Evolutionary conservation across 176 grass and related monocot species (phyloP), one percentile per base, ranked within the genome.

Genomic region (Lolium multiflorum): DNA sequence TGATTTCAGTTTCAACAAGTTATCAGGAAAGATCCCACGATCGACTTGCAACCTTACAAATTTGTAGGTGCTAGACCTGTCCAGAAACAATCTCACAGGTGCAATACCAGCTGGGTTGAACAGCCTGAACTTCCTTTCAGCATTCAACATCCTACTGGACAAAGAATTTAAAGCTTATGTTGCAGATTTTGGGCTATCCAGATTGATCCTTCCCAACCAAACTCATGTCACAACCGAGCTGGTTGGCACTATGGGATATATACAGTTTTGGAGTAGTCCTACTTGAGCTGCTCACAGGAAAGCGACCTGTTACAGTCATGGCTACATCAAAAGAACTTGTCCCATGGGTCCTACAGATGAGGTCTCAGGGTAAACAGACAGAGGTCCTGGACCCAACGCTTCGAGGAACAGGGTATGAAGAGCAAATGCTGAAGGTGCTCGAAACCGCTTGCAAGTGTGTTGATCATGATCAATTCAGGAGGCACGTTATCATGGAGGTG

Each of bases 221-320:
- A 97, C 90, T 11, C 94, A 97, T 87, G 90, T 97, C 15, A 97
- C 94, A 10, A 97, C 94, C 0, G 92, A 97, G 56, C 50, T 97
- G 11, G 89, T 94, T 0, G 94, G 94, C 4, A 94, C 92, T 59
- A 72, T 87, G 4, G 94, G 92, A 94, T 60, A 65, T 94, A 25
- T 94, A 94, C 79, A 94, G 92, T 78, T 91, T 94, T 1, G 92
- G 89, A 28, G 89, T 94, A 58, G 92, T 94, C 41, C 54, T 94
- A 20, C 89, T 94, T 7, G 92, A 94, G 70, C 74, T 91, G 71
- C 63, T 94, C 21, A 94, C 92, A 2, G 85, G 93, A 16, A 78
- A 20, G 20, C 83, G 88, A 22, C 87, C 93, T 20, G 39, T 41
- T 41, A 41, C 39, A 41, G 39, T 41, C 39, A 41, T 41, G 39